A percentile compares a stretch with the other conserved stretches of the same genome.
Conservation (phyloP, 345 rosid species). For the Zanthoxylum bungeanum region DNA sequence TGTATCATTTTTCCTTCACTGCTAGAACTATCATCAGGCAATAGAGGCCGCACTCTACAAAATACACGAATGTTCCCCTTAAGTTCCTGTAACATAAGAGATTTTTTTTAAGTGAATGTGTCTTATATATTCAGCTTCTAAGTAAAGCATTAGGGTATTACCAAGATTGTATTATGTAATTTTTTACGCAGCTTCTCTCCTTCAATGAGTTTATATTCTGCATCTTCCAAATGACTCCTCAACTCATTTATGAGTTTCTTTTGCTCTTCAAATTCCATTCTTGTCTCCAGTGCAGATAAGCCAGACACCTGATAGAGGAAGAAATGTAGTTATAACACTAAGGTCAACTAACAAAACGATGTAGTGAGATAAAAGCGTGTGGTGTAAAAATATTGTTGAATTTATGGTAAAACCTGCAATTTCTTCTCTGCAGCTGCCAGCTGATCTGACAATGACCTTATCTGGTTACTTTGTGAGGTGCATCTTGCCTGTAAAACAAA, state of each 20-base stretch:
- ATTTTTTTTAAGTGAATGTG: constrained; percentile 15
- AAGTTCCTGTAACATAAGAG: constrained; percentile 60
- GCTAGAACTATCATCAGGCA: constrained; percentile 62
- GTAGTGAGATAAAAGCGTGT: background rate
- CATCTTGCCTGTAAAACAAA: constrained; percentile 57
- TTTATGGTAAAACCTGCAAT: constrained; percentile 46
- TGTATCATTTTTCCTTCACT: constrained; percentile 52
- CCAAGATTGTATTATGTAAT: constrained; percentile 94
- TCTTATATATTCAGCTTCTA: background rate
- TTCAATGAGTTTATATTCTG: constrained; percentile 82
- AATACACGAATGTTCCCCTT: constrained; percentile 98
- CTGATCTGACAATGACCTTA: constrained; percentile 60
- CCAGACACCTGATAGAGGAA: constrained; percentile 57
- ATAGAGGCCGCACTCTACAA: constrained; percentile 90
- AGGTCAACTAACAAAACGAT: constrained; percentile 1
- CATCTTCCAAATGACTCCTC: constrained; percentile 65
- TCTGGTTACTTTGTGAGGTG: constrained; percentile 60
- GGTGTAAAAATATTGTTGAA: background rate
- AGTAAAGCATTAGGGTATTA: constrained; percentile 21
- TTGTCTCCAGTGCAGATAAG: constrained; percentile 68
- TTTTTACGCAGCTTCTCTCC: constrained; percentile 93
- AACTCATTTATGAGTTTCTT: constrained; percentile 64
- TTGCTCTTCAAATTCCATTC: constrained; percentile 70
- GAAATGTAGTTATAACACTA: constrained; percentile 4
- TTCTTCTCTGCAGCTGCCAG: constrained; percentile 60